A percentile compares a stretch with the other conserved stretches of the same genome.
These are phyloP conservation scores for Westerdykella aurantiaca DNA, from an alignment of 2,329 filamentous ascomycete species.

Conservation along the genomic window DNA sequence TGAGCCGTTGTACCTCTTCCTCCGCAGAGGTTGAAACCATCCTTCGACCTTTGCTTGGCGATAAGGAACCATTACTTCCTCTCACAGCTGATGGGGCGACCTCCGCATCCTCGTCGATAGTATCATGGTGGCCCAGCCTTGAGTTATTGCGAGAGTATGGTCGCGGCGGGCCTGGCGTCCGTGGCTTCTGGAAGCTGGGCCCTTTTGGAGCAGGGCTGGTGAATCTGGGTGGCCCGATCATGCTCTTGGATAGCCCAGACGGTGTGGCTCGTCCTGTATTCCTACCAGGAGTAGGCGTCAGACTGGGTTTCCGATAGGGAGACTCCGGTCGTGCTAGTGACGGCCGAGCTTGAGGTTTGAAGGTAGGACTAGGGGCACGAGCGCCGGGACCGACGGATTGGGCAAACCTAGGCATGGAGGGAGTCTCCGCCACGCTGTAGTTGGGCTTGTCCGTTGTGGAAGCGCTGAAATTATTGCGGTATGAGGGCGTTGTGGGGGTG, in stretches of 20 bases:
- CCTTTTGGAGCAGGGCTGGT: slow-evolving; percentile 58
- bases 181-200: slow-evolving; percentile 51
- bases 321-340: slow-evolving; percentile 87
- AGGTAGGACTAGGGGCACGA: slow-evolving; percentile 63
- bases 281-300: slow-evolving; percentile 48
- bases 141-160: slow-evolving; percentile 46
- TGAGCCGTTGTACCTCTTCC: slow-evolving; percentile 69
- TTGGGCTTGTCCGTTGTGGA: slow-evolving; percentile 47
- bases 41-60: slow-evolving; percentile 37
- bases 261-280: slow-evolving; percentile 50
- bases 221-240: slow-evolving; percentile 53
- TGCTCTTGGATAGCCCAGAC: slow-evolving; percentile 49
- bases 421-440: slow-evolving; percentile 42
- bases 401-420: slow-evolving; percentile 72
- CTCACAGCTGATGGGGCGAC: slow-evolving; percentile 49
- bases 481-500: slow-evolving; percentile 63
- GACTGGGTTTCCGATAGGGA: slow-evolving; percentile 57
- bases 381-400: slow-evolving; percentile 73
- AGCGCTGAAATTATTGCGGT: slow-evolving; percentile 51
- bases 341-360: slow-evolving; percentile 63
- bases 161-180: slow-evolving; percentile 38
- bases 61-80: slow-evolving; percentile 48
- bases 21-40: slow-evolving; percentile 34
- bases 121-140: slow-evolving; percentile 40
- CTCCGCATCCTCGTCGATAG: slow-evolving; percentile 37